Percentiles rank a stretch among this genome's conserved stretches.
phyloP scores from a whole-genome alignment of 352 stramenopile genomes.

The Phytophthora chlamydospora region DNA sequence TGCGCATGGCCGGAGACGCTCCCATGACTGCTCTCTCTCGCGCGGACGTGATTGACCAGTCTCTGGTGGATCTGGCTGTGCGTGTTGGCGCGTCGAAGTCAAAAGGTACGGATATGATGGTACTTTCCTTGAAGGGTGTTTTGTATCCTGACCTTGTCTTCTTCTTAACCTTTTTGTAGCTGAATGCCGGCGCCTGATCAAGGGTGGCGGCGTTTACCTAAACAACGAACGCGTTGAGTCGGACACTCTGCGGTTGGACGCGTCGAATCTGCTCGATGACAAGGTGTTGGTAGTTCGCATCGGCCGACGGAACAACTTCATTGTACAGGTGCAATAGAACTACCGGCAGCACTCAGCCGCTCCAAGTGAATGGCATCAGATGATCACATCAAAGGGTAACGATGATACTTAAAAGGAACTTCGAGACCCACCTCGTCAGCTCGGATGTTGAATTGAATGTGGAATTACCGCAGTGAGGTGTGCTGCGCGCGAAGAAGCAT shows the following conservation, averaged over 20 bases:
- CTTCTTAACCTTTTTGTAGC: constrained; percentile 45
- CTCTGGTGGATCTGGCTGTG: constrained; percentile 93
- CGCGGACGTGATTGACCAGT: constrained; percentile 67
- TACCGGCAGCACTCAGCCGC: neutral
- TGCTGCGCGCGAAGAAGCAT: constrained; percentile 65
- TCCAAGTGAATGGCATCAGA: constrained; percentile 6
- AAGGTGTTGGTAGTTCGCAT: constrained; percentile 74
- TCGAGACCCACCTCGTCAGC: too few species aligned
- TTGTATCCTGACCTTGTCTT: constrained; percentile 12
- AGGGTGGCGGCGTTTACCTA: constrained; percentile 94
- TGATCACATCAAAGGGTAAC: neutral
- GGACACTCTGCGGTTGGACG: constrained; percentile 42
- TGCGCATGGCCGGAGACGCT: constrained; percentile 72
- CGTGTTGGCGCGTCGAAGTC: constrained; percentile 88
- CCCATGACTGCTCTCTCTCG: constrained; percentile 46
- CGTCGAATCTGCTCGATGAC: constrained; percentile 64
- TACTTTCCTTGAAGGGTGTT: neutral
- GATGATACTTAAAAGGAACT: too few species aligned
- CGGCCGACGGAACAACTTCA: constrained; percentile 84
- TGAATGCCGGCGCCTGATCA: constrained; percentile 95
- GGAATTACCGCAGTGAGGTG: constrained; percentile 17
- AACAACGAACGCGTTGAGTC: constrained; percentile 88
- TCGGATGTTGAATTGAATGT: too few species aligned
- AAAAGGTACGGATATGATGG: constrained; percentile 65
- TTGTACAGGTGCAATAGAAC: constrained; percentile 63